Evolutionary conservation across 129 eudicot genomes (phyloP).

Genomic region (Helichrysum umbraculigerum): DNA sequence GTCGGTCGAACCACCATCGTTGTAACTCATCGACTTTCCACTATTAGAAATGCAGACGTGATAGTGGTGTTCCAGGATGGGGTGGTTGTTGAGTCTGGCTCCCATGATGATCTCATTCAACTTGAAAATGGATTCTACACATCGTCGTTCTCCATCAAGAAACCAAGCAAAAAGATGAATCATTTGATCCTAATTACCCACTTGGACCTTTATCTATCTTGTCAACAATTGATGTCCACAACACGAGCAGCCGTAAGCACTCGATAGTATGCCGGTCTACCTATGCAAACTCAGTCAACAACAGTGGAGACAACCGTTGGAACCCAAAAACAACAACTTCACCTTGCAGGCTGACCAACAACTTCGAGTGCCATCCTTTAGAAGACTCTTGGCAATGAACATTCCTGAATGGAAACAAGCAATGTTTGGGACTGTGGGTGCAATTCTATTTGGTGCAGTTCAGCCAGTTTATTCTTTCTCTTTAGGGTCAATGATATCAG

Average conservation of each 20-base stretch:
- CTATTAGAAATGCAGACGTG: constrained; percentile 71
- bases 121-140: constrained; percentile 35
- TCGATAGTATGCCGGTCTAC: no score
- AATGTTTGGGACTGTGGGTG: constrained; percentile 52
- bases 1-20: constrained; percentile 77
- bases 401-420: constrained; percentile 90
- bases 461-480: constrained; percentile 81
- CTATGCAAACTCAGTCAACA: no score
- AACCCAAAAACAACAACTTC: no score
- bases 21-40: constrained; percentile 88
- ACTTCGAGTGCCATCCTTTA: constrained; percentile 62
- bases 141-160: constrained; percentile 67
- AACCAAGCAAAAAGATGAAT: constrained; percentile 30
- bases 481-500: constrained; percentile 84
- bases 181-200: not conserved
- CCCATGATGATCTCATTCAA: constrained; percentile 60
- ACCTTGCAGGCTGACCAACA: constrained; percentile 22
- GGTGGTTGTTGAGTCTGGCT: constrained; percentile 58
- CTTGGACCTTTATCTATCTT: no score
- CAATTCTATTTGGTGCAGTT: constrained; percentile 71
- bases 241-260: not conserved
- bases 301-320: no score
- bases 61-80: constrained; percentile 72
- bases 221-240: constrained; percentile 24
- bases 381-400: constrained; percentile 75